Conservation (phyloP, 495 filamentous ascomycete genomes). For the Pyronema omphalodes region DNA sequence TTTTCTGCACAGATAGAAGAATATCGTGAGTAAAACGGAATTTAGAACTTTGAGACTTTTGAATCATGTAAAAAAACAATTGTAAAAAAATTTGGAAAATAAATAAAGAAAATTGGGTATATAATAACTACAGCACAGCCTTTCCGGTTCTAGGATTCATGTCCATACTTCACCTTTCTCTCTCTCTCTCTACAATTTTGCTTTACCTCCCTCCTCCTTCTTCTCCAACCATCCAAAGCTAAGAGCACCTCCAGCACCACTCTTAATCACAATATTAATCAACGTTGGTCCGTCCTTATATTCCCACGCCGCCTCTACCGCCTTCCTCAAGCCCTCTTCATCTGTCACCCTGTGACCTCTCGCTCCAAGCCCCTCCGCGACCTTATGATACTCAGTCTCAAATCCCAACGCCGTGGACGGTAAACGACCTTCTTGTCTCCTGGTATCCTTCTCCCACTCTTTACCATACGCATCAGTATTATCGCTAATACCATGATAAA, state of each 20-base stretch:
- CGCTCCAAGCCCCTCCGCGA: conserved; percentile 40
- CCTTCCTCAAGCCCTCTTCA: conserved; percentile 34
- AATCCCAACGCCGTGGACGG: conserved; percentile 39
- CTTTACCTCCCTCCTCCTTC: conserved; percentile 14
- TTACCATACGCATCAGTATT: conserved; percentile 22
- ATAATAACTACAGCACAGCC: too few relatives aligned
- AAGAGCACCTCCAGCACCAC: conserved; percentile 34
- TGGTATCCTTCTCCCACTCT: conserved; percentile 25
- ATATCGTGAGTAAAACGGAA: too few relatives aligned
- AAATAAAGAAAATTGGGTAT: too few relatives aligned
- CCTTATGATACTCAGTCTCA: conserved; percentile 39
- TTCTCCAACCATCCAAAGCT: conserved; percentile 24
- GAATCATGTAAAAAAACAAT: too few relatives aligned
- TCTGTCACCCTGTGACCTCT: conserved; percentile 36
- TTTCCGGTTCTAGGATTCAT: too few relatives aligned
- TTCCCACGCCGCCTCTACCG: conserved; percentile 35
- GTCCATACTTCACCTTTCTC: not conserved
- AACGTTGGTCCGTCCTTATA: conserved; percentile 32
- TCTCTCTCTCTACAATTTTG: conserved; percentile 2
- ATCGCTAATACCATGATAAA: conserved; percentile 40
- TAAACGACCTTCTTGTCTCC: conserved; percentile 25
- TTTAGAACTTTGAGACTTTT: too few relatives aligned
- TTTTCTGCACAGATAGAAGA: too few relatives aligned
- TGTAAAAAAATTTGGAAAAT: too few relatives aligned
- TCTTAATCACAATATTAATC: conserved; percentile 43